Evolutionary conservation across 495 filamentous ascomycete species (phyloP).

Genomic region (Platismatia glauca): DNA sequence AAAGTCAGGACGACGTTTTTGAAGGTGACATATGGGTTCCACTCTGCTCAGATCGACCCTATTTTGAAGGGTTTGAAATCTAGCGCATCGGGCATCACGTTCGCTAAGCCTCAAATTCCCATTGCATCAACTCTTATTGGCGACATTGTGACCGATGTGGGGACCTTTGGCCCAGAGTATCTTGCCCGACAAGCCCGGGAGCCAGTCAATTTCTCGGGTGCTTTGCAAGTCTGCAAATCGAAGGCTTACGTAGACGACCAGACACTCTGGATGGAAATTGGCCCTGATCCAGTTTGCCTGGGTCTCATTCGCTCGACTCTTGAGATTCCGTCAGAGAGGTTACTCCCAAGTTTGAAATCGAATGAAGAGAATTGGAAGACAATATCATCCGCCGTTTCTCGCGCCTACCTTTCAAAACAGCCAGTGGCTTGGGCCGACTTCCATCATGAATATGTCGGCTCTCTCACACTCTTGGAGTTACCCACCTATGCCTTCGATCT

Average conservation of each 20-base stretch:
- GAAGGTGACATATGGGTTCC: conserved; percentile 69
- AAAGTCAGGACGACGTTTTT: conserved; percentile 26
- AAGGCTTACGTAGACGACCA: conserved; percentile 39
- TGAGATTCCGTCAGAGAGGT: conserved; percentile 18
- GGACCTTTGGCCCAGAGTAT: conserved; percentile 37
- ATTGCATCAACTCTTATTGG: conserved; percentile 62
- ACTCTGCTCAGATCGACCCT: conserved; percentile 67
- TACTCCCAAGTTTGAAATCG: conserved; percentile 26
- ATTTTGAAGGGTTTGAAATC: conserved; percentile 60
- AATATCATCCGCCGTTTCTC: conserved; percentile 40
- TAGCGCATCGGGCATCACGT: conserved; percentile 47
- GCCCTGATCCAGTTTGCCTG: conserved; percentile 49
- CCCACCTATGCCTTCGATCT: conserved; percentile 58
- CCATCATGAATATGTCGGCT: conserved; percentile 47
- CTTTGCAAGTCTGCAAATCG: conserved; percentile 32
- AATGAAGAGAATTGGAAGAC: conserved; percentile 43
- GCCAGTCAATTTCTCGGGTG: conserved; percentile 21
- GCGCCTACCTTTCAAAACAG: conserved; percentile 45
- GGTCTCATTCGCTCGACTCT: conserved; percentile 49
- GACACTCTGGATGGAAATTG: conserved; percentile 42
- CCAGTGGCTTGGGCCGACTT: conserved; percentile 56
- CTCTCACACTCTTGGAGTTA: conserved; percentile 42
- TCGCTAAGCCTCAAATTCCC: conserved; percentile 50
- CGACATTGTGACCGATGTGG: conserved; percentile 45
- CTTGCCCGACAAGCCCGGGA: conserved; percentile 17